Percentiles rank a stretch among this genome's conserved stretches.
phyloP scores from a whole-genome alignment of 495 filamentous ascomycete genomes.

The Oleoguttula mirabilis region DNA sequence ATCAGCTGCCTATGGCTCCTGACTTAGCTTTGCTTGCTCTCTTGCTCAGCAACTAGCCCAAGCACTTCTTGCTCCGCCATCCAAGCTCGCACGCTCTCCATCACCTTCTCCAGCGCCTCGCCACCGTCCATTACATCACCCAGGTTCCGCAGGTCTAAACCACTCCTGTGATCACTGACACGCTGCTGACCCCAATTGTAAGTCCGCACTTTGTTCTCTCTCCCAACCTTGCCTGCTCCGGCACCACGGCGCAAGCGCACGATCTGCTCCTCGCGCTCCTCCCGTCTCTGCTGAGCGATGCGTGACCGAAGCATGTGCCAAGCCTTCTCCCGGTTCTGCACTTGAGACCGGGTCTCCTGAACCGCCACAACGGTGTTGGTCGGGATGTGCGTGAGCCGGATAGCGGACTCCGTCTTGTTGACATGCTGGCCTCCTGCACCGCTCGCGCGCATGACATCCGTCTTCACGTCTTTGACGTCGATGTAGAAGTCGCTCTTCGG shows the following conservation, averaged over 20 bases:
- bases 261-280: slow-evolving; percentile 75
- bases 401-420: slow-evolving; percentile 93
- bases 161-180: slow-evolving; percentile 87
- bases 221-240: slow-evolving; percentile 66
- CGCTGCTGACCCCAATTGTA: slow-evolving; percentile 92
- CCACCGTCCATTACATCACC: slow-evolving; percentile 57
- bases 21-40: too few relatives aligned
- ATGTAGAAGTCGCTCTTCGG: slow-evolving; percentile 85
- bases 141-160: slow-evolving; percentile 68
- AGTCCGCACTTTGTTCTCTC: slow-evolving; percentile 86
- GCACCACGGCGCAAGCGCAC: slow-evolving; percentile 58
- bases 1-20: too few relatives aligned
- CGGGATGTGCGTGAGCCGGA: slow-evolving; percentile 84
- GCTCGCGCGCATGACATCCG: slow-evolving; percentile 81
- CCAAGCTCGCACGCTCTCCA: slow-evolving; percentile 75
- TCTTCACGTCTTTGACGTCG: slow-evolving; percentile 69
- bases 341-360: slow-evolving; percentile 87
- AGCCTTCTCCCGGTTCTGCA: slow-evolving; percentile 71
- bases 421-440: slow-evolving; percentile 96
- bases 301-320: slow-evolving; percentile 76
- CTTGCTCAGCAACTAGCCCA: slow-evolving; percentile 42
- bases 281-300: slow-evolving; percentile 66
- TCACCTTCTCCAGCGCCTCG: slow-evolving; percentile 51
- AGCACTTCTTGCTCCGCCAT: slow-evolving; percentile 65
- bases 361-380: slow-evolving; percentile 76